Percentiles rank a stretch among this genome's conserved stretches.
Evolutionary conservation across 768 basidiomycete species (phyloP).

Genomic region (Calocybe cyanea): DNA sequence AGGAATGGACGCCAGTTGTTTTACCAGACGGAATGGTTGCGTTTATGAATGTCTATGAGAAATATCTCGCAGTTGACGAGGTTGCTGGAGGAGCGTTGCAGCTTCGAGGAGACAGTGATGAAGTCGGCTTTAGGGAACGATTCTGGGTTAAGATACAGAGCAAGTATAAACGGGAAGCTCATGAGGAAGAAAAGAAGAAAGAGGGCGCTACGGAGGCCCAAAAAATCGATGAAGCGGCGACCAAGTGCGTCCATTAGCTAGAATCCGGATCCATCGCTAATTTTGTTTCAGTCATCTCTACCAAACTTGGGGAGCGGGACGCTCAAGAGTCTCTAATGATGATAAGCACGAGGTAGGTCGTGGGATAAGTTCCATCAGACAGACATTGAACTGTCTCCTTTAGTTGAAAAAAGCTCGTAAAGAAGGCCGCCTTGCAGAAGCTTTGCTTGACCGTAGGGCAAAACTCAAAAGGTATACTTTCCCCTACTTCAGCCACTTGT

Average conservation of each 20-base stretch:
- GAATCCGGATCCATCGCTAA: constrained; percentile 7
- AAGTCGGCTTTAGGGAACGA: constrained; percentile 79
- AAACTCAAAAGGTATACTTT: constrained; percentile 73
- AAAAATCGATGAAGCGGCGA: constrained; percentile 65
- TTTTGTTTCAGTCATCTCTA: constrained; percentile 49
- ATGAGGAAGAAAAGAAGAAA: constrained; percentile 73
- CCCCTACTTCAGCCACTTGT: not conserved
- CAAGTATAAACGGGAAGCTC: constrained; percentile 83
- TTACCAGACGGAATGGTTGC: constrained; percentile 83
- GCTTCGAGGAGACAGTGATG: constrained; percentile 80
- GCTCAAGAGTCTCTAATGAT: constrained; percentile 60
- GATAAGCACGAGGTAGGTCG: constrained; percentile 72
- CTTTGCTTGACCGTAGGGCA: constrained; percentile 71
- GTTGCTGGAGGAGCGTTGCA: constrained; percentile 78
- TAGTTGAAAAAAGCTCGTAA: constrained; percentile 77
- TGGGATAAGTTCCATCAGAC: constrained; percentile 1
- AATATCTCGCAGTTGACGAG: constrained; percentile 81
- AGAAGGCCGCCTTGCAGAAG: constrained; percentile 78
- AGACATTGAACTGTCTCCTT: constrained; percentile 1
- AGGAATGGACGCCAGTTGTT: constrained; percentile 88
- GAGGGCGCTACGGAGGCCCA: constrained; percentile 48
- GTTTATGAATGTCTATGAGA: constrained; percentile 87
- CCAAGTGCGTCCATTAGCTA: constrained; percentile 53
- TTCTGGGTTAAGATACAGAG: constrained; percentile 89
- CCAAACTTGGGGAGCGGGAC: constrained; percentile 85